Conservation (phyloP, 257 asterid genomes). For the Cynanchum wilfordii region DNA sequence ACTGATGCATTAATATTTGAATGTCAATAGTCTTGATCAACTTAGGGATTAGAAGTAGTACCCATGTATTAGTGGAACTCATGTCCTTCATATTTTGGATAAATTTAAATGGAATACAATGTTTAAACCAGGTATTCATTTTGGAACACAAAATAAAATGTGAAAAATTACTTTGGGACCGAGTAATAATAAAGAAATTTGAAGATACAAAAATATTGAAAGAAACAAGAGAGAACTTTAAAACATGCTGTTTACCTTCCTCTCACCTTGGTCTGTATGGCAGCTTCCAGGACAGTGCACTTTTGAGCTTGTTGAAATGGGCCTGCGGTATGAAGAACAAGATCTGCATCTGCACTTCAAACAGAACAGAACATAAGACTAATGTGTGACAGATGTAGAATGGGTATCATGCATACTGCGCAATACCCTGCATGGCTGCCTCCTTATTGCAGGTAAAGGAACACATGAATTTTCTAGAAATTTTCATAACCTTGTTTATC, state of each 20-base stretch:
- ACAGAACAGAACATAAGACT: background rate
- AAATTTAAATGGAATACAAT: background rate
- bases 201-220: background rate
- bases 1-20: background rate
- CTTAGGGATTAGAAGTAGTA: background rate
- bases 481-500: background rate
- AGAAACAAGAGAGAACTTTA: slow-evolving; percentile 8
- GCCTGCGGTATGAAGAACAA: slow-evolving; percentile 90
- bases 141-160: background rate
- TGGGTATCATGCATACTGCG: background rate
- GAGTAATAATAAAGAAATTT: background rate
- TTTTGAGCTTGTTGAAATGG: slow-evolving; percentile 86
- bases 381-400: background rate
- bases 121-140: background rate
- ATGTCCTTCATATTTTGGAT: background rate
- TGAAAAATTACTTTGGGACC: background rate
- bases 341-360: slow-evolving; percentile 66
- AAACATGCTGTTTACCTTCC: slow-evolving; percentile 48
- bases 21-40: background rate
- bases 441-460: background rate
- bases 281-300: slow-evolving; percentile 83
- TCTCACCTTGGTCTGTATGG: slow-evolving; percentile 96
- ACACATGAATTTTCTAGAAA: background rate
- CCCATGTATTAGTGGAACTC: background rate
- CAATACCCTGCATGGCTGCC: background rate